phyloP scores from a whole-genome alignment of 495 filamentous ascomycete species.

The Neurospora sublineolata region DNA sequence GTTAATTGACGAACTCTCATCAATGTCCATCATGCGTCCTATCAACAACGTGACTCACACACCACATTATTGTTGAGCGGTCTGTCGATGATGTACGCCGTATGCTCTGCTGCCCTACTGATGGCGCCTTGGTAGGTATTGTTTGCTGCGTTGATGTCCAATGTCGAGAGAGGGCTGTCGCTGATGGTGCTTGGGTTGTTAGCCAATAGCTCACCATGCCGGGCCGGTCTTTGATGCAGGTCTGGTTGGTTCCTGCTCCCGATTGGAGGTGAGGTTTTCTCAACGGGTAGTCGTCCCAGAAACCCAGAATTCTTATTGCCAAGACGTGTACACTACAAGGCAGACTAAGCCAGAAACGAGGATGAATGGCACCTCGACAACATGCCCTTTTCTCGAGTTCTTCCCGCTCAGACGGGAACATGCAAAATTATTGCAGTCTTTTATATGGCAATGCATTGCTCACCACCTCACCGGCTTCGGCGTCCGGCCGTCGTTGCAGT shows the following conservation, averaged over 20 bases:
- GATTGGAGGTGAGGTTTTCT: slow-evolving; percentile 18
- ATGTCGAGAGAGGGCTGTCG: slow-evolving; percentile 25
- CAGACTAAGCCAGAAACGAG: neutral
- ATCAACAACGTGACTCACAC: slow-evolving; percentile 25
- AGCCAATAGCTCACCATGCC: slow-evolving; percentile 25
- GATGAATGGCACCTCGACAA: neutral
- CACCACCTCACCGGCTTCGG: neutral
- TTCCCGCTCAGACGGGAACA: neutral
- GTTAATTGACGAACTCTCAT: neutral
- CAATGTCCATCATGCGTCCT: neutral
- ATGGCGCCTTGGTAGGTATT: slow-evolving; percentile 13
- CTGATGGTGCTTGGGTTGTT: slow-evolving; percentile 14
- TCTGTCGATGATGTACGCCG: slow-evolving; percentile 16
- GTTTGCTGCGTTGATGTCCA: slow-evolving; percentile 38
- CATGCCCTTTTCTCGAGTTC: neutral
- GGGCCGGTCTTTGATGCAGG: slow-evolving; percentile 25
- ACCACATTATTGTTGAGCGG: slow-evolving; percentile 1
- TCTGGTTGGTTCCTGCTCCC: slow-evolving; percentile 14
- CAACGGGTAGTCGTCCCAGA: neutral
- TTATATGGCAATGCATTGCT: neutral
- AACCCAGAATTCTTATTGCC: neutral
- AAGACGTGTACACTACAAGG: neutral
- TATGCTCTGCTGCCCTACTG: slow-evolving; percentile 29
- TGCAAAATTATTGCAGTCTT: neutral
- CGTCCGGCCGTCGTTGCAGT: neutral